Base-by-base conservation (phyloP, 208 protist genomes). In the Trypanosoma theileri region DNA sequence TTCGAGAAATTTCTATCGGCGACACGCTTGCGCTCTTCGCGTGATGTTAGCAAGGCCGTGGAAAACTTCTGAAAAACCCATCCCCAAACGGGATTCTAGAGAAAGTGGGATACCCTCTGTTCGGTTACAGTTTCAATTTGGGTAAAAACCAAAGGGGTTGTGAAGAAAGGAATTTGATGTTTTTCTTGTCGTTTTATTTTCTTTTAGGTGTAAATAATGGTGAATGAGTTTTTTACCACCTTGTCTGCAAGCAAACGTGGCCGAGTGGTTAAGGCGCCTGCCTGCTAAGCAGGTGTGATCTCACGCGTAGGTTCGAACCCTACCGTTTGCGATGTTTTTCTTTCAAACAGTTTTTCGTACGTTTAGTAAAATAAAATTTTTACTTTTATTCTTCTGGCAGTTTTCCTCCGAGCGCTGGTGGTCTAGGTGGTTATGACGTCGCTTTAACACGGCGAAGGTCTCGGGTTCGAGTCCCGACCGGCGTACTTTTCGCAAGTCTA, bases 381-480 rank as follows among this genome's bases (percentile, higher is more conserved):
- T 61, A 14, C 45, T 10, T 4, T 12, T 44, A 50, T 21, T 22
- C 2, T 31, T 0, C 3, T 59, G 46, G 22, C 17, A 4, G 44
- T 21, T 22, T 17, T 40, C 11, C 63, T 81, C 9, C 31, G n/a
- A 77, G 88, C 88, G 84, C 85, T 82, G 85, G 74, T 90, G 88
- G 88, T 91, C 88, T 91, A 91, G 88, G 85, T 94, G 88, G 88
- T 89, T 94, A 94, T 94, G 88, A 91, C 83, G 88, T 94, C 85
- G 88, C 88, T 94, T 94, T 91, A 94, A 94, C 88, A 91, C 85
- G 85, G 88, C 88, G 88, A 91, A 91, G 88, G 85, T 91, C 85
- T 90, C 88, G 85, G 88, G 83, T 91, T 91, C 88, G 76, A 91
- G 85, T 91, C 88, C 88, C 85, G 80, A 87, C 77, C 78, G 80